Conservation (phyloP, 2,329 filamentous ascomycete genomes). For the Verticillium nonalfalfae region DNA sequence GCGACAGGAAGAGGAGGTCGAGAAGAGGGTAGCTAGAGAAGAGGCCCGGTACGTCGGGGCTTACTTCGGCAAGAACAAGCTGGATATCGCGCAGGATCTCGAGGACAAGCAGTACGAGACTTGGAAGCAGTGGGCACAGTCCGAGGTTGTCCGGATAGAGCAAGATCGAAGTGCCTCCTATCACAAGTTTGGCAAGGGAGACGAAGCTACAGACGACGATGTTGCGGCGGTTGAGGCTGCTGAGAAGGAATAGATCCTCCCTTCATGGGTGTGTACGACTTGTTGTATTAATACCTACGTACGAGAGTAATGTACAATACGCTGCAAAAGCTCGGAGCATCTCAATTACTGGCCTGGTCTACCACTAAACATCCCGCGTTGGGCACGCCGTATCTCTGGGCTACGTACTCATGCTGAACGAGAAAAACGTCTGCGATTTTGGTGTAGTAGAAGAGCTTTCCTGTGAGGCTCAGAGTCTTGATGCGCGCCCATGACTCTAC, state of each 20-base stretch:
- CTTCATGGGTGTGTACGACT: neutral
- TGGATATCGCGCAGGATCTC: conserved; percentile 74
- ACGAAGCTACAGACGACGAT: conserved; percentile 17
- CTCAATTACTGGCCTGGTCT: neutral
- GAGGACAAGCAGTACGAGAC: conserved; percentile 74
- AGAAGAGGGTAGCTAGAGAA: conserved; percentile 76
- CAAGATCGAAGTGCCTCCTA: conserved; percentile 33
- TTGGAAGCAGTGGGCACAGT: conserved; percentile 76
- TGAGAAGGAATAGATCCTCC: neutral
- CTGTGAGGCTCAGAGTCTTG: conserved; percentile 75
- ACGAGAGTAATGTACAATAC: neutral
- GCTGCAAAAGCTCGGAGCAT: neutral
- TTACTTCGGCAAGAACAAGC: conserved; percentile 72
- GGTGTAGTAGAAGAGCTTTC: conserved; percentile 60
- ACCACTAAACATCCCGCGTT: conserved; percentile 31
- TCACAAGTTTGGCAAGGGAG: conserved; percentile 29
- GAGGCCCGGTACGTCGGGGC: conserved; percentile 82
- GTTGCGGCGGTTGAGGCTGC: conserved; percentile 9
- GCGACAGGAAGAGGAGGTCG: conserved; percentile 75
- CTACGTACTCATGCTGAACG: conserved; percentile 72
- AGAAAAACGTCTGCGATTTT: conserved; percentile 69
- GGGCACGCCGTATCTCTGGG: conserved; percentile 32
- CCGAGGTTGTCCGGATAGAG: conserved; percentile 35
- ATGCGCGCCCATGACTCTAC: conserved; percentile 92
- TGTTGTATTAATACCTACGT: neutral